These are phyloP conservation scores for Haplographium delicatum DNA, from an alignment of 495 filamentous ascomycete genomes.

Conservation along the genomic window DNA sequence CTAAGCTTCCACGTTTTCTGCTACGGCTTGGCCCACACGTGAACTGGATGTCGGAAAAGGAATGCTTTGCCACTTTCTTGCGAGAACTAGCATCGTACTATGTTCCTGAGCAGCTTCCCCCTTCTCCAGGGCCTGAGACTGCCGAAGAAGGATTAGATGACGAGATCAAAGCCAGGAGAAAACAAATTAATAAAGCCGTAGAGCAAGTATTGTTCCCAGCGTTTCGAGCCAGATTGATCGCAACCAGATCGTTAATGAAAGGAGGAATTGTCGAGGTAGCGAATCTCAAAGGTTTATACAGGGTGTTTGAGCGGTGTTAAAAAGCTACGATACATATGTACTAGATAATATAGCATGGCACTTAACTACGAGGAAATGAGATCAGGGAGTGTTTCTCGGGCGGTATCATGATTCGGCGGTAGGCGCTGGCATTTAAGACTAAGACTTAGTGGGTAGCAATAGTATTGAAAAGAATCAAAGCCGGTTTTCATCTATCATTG, in stretches of 20 bases:
- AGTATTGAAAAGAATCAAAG: neutral
- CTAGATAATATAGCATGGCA: neutral
- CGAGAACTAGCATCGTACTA: slow-evolving; percentile 89
- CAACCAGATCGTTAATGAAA: slow-evolving; percentile 70
- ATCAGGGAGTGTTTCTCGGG: neutral
- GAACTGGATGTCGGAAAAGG: slow-evolving; percentile 77
- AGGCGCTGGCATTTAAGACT: neutral
- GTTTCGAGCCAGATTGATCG: slow-evolving; percentile 75
- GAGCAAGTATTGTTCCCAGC: slow-evolving; percentile 77
- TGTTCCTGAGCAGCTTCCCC: slow-evolving; percentile 76
- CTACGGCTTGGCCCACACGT: slow-evolving; percentile 85
- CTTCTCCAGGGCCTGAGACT: slow-evolving; percentile 34
- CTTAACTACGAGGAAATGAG: neutral
- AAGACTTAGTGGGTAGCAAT: neutral
- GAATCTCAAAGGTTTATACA: slow-evolving; percentile 88
- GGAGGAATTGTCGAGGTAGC: slow-evolving; percentile 80
- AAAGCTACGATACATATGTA: neutral
- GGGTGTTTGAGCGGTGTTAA: slow-evolving; percentile 96
- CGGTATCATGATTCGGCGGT: neutral
- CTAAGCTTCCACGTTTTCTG: slow-evolving; percentile 85
- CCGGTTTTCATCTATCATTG: slow-evolving; percentile 22
- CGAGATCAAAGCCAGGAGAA: slow-evolving; percentile 50
- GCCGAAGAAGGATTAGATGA: slow-evolving; percentile 38
- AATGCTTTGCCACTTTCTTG: slow-evolving; percentile 82
- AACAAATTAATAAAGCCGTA: slow-evolving; percentile 54